Evolutionary conservation across 2,329 filamentous ascomycete species (phyloP).

Genomic region (Epichloe sibirici): DNA sequence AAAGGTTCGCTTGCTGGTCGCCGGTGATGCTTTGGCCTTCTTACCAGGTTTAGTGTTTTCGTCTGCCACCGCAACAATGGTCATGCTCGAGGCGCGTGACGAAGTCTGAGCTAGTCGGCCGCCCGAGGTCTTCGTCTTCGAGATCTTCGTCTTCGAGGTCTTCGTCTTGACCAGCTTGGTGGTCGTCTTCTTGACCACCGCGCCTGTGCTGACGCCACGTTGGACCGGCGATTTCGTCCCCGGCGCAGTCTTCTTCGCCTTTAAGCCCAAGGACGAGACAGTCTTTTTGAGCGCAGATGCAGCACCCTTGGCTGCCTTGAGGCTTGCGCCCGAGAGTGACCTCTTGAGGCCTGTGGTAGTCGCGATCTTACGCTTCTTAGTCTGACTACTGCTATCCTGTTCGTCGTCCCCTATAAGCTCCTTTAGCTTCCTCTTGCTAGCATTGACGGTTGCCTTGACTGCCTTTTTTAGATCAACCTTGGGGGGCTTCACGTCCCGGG

Average conservation of each 20-base stretch:
- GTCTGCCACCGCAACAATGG: slow-evolving; percentile 9
- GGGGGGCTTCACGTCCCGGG: slow-evolving; percentile 40
- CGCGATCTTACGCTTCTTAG: slow-evolving; percentile 33
- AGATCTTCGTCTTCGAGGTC: background rate
- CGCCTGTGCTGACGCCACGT: slow-evolving; percentile 14
- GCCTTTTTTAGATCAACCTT: slow-evolving; percentile 31
- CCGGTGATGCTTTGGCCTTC: slow-evolving; percentile 1
- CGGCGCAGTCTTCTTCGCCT: slow-evolving; percentile 14
- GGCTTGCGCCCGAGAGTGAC: slow-evolving; percentile 21
- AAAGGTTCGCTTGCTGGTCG: background rate
- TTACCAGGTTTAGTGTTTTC: slow-evolving; percentile 1
- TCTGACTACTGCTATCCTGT: slow-evolving; percentile 27
- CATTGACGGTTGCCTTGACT: slow-evolving; percentile 30
- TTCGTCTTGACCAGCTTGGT: slow-evolving; percentile 11
- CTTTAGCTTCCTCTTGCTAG: slow-evolving; percentile 44
- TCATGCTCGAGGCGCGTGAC: slow-evolving; percentile 9
- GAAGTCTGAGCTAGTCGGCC: slow-evolving; percentile 3
- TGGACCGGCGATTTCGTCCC: slow-evolving; percentile 9
- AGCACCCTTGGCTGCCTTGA: slow-evolving; percentile 25
- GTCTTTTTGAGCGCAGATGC: slow-evolving; percentile 25
- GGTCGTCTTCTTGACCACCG: slow-evolving; percentile 17
- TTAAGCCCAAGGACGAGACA: slow-evolving; percentile 10
- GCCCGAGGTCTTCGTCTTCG: slow-evolving; percentile 5
- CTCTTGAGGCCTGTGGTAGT: slow-evolving; percentile 22
- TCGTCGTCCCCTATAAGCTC: slow-evolving; percentile 35